Conservation (phyloP, 306 rosid genomes). For the Benincasa hispida region DNA sequence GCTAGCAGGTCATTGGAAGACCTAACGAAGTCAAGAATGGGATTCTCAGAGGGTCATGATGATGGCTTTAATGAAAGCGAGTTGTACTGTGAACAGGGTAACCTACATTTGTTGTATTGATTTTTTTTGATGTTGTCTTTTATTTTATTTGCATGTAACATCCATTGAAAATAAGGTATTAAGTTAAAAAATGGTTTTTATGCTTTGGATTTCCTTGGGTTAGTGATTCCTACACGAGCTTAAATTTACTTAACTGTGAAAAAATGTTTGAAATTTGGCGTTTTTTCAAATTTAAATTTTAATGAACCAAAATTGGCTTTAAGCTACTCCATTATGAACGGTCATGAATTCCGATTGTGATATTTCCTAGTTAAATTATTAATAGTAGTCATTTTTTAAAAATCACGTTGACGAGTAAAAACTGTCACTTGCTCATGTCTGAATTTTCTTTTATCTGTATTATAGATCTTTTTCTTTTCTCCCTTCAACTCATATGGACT, state of each 20-base stretch:
- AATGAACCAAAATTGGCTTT: neutral
- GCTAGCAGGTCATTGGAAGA: constrained; percentile 83
- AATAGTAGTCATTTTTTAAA: neutral
- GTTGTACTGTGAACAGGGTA: constrained; percentile 79
- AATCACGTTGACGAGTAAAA: neutral
- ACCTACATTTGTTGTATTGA: neutral
- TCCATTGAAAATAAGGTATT: neutral
- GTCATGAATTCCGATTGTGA: neutral
- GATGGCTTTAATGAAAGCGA: constrained; percentile 80
- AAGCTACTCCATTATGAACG: neutral
- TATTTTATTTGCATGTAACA: neutral
- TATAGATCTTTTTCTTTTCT: neutral
- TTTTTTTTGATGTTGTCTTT: neutral
- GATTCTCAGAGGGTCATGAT: constrained; percentile 74
- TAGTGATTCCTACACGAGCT: neutral
- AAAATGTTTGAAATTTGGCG: neutral
- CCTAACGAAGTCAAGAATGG: constrained; percentile 95
- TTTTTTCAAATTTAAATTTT: neutral
- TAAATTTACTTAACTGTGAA: neutral
- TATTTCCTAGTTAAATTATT: neutral
- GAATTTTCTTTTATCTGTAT: neutral
- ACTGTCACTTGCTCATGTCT: neutral
- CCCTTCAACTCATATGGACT: neutral
- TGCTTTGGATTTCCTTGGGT: neutral
- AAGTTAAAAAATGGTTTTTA: neutral